A percentile compares a stretch with the other conserved stretches of the same genome.
phyloP scores from a whole-genome alignment of 345 rosid species.

The Eucalyptus pauciflora region DNA sequence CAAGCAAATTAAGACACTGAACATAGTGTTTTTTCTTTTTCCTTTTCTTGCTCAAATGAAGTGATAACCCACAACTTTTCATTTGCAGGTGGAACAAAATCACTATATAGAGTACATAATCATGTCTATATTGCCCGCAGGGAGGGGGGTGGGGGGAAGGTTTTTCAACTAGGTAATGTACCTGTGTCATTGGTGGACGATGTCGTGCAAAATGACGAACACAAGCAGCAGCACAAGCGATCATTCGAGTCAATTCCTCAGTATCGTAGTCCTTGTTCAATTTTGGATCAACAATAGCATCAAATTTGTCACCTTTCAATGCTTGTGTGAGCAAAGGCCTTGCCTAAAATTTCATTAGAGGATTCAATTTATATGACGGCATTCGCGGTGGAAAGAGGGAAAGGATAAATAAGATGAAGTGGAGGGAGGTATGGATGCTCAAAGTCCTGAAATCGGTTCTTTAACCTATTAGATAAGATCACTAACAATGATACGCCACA shows the following conservation, averaged over 20 bases:
- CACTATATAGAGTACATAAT: not conserved
- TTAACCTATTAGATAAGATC: not conserved
- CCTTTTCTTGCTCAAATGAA: not conserved
- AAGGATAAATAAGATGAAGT: not conserved
- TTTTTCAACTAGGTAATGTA: not conserved
- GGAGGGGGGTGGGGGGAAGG: not conserved
- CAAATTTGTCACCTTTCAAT: conserved; percentile 33
- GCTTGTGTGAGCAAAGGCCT: conserved; percentile 59
- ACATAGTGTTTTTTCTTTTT: not conserved
- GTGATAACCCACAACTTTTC: not conserved
- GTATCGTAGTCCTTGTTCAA: conserved; percentile 32
- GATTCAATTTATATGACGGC: not conserved
- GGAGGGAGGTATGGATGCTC: not conserved
- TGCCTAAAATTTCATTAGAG: conserved; percentile 32
- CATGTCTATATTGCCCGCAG: not conserved
- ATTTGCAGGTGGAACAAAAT: not conserved
- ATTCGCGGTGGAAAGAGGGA: not conserved
- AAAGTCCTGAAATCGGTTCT: not conserved
- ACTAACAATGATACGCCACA: not conserved
- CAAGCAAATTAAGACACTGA: not conserved
- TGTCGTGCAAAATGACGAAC: conserved; percentile 64
- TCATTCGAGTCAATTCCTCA: conserved; percentile 50
- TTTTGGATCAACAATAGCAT: conserved; percentile 39
- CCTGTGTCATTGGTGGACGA: conserved; percentile 87
- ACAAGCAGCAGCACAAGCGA: conserved; percentile 73